These are phyloP conservation scores for Ricinus communis DNA, from an alignment of 345 rosid genomes.

Conservation along the genomic window DNA sequence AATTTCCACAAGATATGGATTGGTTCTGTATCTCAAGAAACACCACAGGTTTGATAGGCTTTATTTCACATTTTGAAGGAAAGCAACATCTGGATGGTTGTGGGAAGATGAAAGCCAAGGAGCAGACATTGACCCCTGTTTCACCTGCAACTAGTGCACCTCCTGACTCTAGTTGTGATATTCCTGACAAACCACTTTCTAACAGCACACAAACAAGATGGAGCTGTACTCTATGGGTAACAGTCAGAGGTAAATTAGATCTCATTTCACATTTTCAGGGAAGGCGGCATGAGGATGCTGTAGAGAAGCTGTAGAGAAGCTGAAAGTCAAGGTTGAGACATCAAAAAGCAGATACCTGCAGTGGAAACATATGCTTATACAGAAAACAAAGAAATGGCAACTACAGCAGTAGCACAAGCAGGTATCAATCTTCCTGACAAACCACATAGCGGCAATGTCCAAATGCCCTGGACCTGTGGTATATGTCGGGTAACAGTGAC, in stretches of 20 bases:
- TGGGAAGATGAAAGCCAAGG: conserved; percentile 21
- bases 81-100: conserved; percentile 18
- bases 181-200: too few relatives aligned
- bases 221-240: not conserved
- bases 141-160: too few relatives aligned
- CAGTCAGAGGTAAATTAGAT: not conserved
- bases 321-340: conserved; percentile 7
- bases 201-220: not conserved
- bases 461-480: not conserved
- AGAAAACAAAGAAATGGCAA: too few relatives aligned
- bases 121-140: too few relatives aligned
- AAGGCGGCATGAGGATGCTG: not conserved
- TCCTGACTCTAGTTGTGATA: not conserved
- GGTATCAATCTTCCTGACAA: too few relatives aligned
- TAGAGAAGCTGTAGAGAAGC: not conserved
- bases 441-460: not conserved
- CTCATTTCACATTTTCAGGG: conserved; percentile 11
- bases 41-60: conserved; percentile 5
- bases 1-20: conserved; percentile 29
- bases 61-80: conserved; percentile 27
- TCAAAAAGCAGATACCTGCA: not conserved
- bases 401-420: too few relatives aligned
- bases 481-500: not conserved
- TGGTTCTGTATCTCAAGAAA: conserved; percentile 23
- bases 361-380: not conserved